phyloP scores from a whole-genome alignment of 805 yeast species.

The Monosporozyma yasuniensis region DNA sequence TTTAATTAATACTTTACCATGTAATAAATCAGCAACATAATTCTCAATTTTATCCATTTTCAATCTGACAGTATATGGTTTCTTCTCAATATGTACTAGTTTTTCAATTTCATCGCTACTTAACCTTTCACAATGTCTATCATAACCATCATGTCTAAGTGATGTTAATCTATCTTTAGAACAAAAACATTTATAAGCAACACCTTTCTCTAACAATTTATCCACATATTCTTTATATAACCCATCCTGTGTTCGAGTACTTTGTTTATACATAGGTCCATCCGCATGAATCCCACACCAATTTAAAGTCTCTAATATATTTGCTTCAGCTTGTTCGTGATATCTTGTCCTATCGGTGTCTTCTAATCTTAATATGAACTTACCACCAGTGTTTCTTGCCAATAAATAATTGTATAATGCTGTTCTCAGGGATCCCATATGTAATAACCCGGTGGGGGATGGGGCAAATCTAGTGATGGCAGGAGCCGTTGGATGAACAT shows the following conservation, averaged over 20 bases:
- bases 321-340: slow-evolving; percentile 73
- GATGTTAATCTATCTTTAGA: slow-evolving; percentile 63
- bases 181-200: slow-evolving; percentile 84
- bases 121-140: slow-evolving; percentile 60
- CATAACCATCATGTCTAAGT: slow-evolving; percentile 78
- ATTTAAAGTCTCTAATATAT: slow-evolving; percentile 60
- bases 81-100: slow-evolving; percentile 17
- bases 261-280: slow-evolving; percentile 81
- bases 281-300: slow-evolving; percentile 76
- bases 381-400: slow-evolving; percentile 73
- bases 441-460: slow-evolving; percentile 94
- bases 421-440: slow-evolving; percentile 86
- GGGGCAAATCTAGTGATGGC: slow-evolving; percentile 94
- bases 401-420: slow-evolving; percentile 82
- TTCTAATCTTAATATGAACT: slow-evolving; percentile 73
- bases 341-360: slow-evolving; percentile 85
- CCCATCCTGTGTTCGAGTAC: slow-evolving; percentile 48
- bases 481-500: slow-evolving; percentile 40
- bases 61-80: slow-evolving; percentile 56
- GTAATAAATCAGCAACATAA: slow-evolving; percentile 60
- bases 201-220: slow-evolving; percentile 48
- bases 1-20: slow-evolving; percentile 68
- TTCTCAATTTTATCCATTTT: slow-evolving; percentile 68
- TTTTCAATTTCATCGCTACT: slow-evolving; percentile 35
- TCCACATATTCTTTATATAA: slow-evolving; percentile 59